phyloP scores from a whole-genome alignment of 192 early-diverging fungal species.

The Coemansia sp. region DNA sequence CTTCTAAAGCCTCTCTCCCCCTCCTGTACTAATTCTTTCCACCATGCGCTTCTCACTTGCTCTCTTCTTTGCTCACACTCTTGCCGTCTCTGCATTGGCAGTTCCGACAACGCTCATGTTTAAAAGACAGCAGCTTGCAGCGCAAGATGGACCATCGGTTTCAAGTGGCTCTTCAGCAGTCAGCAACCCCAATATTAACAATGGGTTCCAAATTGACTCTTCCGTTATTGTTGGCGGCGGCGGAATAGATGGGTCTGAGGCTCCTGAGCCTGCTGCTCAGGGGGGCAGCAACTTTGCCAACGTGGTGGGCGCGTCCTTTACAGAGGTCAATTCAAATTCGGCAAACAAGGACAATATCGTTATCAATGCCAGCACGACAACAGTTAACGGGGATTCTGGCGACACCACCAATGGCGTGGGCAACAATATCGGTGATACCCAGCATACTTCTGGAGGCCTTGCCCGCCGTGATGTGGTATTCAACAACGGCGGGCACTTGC shows the following conservation, averaged over 20 bases:
- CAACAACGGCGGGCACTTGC: neutral
- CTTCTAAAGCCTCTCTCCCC: neutral
- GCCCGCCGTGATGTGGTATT: neutral
- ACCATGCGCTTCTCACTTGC: slow-evolving; percentile 20
- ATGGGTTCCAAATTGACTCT: slow-evolving; percentile 18
- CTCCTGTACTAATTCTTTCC: neutral
- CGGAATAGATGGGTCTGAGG: neutral
- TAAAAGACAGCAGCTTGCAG: slow-evolving; percentile 20
- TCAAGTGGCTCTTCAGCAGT: slow-evolving; percentile 19
- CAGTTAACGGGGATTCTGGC: slow-evolving; percentile 14
- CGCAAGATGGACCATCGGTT: slow-evolving; percentile 13
- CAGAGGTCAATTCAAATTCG: slow-evolving; percentile 25
- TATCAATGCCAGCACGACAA: slow-evolving; percentile 17
- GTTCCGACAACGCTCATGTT: neutral
- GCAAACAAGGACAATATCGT: slow-evolving; percentile 41
- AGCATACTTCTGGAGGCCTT: slow-evolving; percentile 2
- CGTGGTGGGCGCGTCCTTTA: slow-evolving; percentile 24
- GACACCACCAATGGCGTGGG: slow-evolving; percentile 19
- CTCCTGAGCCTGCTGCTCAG: neutral
- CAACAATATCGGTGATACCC: slow-evolving; percentile 26
- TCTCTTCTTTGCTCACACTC: slow-evolving; percentile 1
- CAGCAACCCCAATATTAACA: slow-evolving; percentile 32
- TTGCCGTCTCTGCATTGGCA: slow-evolving; percentile 15
- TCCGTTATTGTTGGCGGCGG: slow-evolving; percentile 16
- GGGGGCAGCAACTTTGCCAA: slow-evolving; percentile 17